Evolutionary conservation across 352 stramenopile genomes (phyloP).

Genomic region (Pythium grandisporangium): DNA sequence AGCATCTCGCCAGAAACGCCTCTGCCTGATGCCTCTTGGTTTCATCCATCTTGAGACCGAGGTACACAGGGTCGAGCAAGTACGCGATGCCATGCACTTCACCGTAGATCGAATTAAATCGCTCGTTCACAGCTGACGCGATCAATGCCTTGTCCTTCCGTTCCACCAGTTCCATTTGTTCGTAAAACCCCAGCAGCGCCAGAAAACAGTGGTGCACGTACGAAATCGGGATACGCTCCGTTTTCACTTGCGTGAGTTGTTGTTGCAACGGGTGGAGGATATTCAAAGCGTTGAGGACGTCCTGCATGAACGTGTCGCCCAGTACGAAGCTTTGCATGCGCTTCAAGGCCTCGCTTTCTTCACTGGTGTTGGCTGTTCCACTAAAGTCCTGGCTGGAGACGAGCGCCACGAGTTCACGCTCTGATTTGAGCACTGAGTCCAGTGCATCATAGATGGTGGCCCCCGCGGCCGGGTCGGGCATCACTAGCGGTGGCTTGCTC

Average conservation of each 20-base stretch:
- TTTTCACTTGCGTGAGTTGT: constrained; percentile 35
- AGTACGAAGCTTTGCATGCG: constrained; percentile 61
- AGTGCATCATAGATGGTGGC: constrained; percentile 22
- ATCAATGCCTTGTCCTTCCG: constrained; percentile 74
- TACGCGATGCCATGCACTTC: constrained; percentile 51
- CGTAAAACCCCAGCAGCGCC: constrained; percentile 33
- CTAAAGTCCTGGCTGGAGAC: constrained; percentile 57
- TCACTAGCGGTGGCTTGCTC: constrained; percentile 7
- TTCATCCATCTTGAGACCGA: constrained; percentile 37
- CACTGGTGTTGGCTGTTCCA: constrained; percentile 15
- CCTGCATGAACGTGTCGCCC: constrained; percentile 45
- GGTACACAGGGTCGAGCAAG: constrained; percentile 43
- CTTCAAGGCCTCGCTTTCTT: constrained; percentile 35
- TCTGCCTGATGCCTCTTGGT: constrained; percentile 32
- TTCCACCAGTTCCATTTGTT: constrained; percentile 47
- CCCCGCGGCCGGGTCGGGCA: constrained; percentile 5
- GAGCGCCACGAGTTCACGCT: constrained; percentile 38
- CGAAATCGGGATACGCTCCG: constrained; percentile 29
- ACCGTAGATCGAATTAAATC: constrained; percentile 55
- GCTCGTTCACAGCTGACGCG: constrained; percentile 47
- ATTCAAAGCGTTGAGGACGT: constrained; percentile 43
- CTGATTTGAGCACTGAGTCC: constrained; percentile 36
- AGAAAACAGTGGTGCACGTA: constrained; percentile 41
- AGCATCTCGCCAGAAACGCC: constrained; percentile 38
- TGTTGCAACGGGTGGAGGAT: constrained; percentile 48